A percentile compares a stretch with the other conserved stretches of the same genome.
Evolutionary conservation across 768 basidiomycete species (phyloP).

Genomic region (Mycena sanguinolenta): DNA sequence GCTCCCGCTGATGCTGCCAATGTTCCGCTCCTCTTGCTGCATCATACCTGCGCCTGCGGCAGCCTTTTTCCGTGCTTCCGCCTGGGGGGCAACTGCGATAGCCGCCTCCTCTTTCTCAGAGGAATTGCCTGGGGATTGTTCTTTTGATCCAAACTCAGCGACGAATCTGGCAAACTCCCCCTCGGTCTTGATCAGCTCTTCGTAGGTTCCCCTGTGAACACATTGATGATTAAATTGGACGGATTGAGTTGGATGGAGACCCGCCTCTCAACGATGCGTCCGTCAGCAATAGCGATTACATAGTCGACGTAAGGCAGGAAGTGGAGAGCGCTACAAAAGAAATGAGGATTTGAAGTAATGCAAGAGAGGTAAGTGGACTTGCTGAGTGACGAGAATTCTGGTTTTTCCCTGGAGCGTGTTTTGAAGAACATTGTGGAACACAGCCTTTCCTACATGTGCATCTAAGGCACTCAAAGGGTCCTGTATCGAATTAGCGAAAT

Average conservation of each 20-base stretch:
- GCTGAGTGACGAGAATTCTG: conserved; percentile 88
- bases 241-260: background rate
- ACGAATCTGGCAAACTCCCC: conserved; percentile 83
- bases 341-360: background rate
- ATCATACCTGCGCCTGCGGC: conserved; percentile 70
- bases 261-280: conserved; percentile 76
- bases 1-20: conserved; percentile 71
- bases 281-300: conserved; percentile 84
- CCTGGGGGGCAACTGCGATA: conserved; percentile 45
- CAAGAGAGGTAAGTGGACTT: background rate
- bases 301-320: conserved; percentile 91
- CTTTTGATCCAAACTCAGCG: conserved; percentile 81
- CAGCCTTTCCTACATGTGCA: conserved; percentile 89
- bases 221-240: background rate
- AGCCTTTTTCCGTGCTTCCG: conserved; percentile 52
- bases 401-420: conserved; percentile 77
- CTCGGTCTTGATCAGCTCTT: conserved; percentile 72
- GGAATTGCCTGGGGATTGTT: conserved; percentile 61
- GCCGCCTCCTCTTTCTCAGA: conserved; percentile 62
- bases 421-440: conserved; percentile 88
- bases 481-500: conserved; percentile 44
- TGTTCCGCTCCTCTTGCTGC: conserved; percentile 88
- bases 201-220: conserved; percentile 70
- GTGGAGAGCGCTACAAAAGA: conserved; percentile 71
- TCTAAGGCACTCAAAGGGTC: conserved; percentile 93